These are phyloP conservation scores for Heterobasidion annosum DNA, from an alignment of 1,284 basidiomycete genomes.

Conservation along the genomic window DNA sequence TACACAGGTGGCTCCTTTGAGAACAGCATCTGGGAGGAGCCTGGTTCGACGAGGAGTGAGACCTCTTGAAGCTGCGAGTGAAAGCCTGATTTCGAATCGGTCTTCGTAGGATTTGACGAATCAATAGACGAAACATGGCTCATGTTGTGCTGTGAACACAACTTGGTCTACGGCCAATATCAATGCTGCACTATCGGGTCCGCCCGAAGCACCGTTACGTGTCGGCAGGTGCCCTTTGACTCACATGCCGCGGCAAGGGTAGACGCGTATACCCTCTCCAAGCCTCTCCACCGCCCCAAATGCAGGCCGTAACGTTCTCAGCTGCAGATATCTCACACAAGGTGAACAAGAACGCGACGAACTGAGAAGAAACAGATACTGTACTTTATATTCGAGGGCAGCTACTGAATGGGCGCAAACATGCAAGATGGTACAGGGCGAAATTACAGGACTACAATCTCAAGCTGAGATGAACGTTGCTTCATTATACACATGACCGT, in stretches of 20 bases:
- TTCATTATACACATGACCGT: slow-evolving; percentile 80
- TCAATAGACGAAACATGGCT: slow-evolving; percentile 18
- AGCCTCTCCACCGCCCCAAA: too few species aligned
- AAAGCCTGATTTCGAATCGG: slow-evolving; percentile 6
- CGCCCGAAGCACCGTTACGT: background rate
- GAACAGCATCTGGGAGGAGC: background rate
- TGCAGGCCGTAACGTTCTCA: background rate
- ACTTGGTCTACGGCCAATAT: background rate
- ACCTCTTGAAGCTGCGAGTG: slow-evolving; percentile 2
- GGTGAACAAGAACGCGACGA: too few species aligned
- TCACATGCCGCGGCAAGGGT: background rate
- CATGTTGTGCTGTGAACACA: slow-evolving; percentile 14
- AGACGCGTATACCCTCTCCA: background rate
- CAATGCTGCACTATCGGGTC: background rate
- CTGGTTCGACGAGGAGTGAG: slow-evolving; percentile 1
- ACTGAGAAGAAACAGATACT: too few species aligned
- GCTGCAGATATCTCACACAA: background rate
- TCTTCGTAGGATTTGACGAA: background rate
- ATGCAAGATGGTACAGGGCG: background rate
- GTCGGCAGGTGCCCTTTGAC: background rate
- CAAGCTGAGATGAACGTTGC: slow-evolving; percentile 79
- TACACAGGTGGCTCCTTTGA: background rate
- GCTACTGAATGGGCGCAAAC: background rate
- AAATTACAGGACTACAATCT: background rate
- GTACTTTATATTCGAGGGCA: too few species aligned